Base-by-base conservation (phyloP, 805 yeast genomes). In the Kodamaea neixiangensis region DNA sequence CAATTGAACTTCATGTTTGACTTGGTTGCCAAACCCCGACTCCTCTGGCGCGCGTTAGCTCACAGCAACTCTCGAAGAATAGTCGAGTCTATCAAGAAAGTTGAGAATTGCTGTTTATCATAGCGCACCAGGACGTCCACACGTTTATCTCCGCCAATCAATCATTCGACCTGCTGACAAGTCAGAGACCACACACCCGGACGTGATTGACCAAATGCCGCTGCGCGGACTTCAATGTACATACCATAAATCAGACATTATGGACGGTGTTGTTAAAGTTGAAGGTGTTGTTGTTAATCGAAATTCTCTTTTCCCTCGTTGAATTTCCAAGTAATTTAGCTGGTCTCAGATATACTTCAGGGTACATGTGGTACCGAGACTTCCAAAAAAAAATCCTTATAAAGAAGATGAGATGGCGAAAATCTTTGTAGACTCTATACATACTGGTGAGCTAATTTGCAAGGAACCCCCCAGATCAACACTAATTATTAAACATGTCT, bases 241-340 rank as follows among this genome's bases (percentile, higher is more conserved):
- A 63, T 81, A 85, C 89, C 89, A 85, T 76, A 84, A 85, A 72
- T 84, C 89, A 70, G 89, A 81, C 88, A 84, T 84, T 63, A 60
- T 69, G 48, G 63, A 53, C 50, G 50, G 49, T 49, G 43, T 38
- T 39, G 19, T 40, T 35, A 44, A 42, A 22, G 34, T 41, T 41
- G 50, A 37, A 45, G 48, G 43, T 37, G 41, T 48, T 42, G 47
- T 48, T 42, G 44, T 48, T 31, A 48, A 42, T 37, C 41, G 21
- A 37, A 20, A 35, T 31, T 45, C 38, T 34, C 21, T 37, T 37
- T 45, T 35, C 11, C 48, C 48, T 45, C 48, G 48, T 45, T 45
- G 43, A 37, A 34, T 21, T 33, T 34, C 35, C 29, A 33, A 14
- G 19, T 35, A 33, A 44, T 33, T 44, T 33, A 20, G 13, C 19